phyloP scores from a whole-genome alignment of 1,284 basidiomycete genomes.

The Moesziomyces parantarcticus region DNA sequence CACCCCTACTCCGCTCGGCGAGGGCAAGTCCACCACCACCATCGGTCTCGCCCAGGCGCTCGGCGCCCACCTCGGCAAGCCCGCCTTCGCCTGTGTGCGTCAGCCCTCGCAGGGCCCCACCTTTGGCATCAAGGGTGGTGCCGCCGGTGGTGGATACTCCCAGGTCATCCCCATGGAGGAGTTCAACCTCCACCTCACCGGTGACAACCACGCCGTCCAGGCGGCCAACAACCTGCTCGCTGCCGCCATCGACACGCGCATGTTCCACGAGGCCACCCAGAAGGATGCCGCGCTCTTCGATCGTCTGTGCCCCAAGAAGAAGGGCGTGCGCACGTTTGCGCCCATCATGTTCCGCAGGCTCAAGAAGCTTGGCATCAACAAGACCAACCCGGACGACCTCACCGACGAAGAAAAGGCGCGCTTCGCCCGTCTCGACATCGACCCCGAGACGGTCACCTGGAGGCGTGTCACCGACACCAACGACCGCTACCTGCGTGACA shows the following conservation, averaged over 20 bases:
- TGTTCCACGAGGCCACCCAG: slow-evolving; percentile 97
- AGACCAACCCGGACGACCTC: slow-evolving; percentile 90
- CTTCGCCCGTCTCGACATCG: slow-evolving; percentile 92
- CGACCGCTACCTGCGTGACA: slow-evolving; percentile 94
- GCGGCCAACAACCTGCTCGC: slow-evolving; percentile 97
- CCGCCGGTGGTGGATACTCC: slow-evolving; percentile 97
- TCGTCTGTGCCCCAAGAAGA: slow-evolving; percentile 90
- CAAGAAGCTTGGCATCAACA: slow-evolving; percentile 93
- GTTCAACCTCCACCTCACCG: slow-evolving; percentile 96
- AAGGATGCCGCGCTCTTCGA: slow-evolving; percentile 93
- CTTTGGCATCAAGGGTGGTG: slow-evolving; percentile 99
- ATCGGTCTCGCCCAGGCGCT: slow-evolving; percentile 97
- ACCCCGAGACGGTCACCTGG: slow-evolving; percentile 91
- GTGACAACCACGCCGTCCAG: slow-evolving; percentile 97
- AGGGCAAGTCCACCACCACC: slow-evolving; percentile 98
- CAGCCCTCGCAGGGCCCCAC: slow-evolving; percentile 99
- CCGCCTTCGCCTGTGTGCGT: slow-evolving; percentile 96
- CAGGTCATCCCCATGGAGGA: slow-evolving; percentile 99
- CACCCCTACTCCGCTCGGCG: slow-evolving; percentile 95
- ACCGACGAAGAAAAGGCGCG: slow-evolving; percentile 90
- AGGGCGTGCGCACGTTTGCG: slow-evolving; percentile 93
- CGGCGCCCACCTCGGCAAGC: slow-evolving; percentile 90
- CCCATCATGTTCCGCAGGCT: slow-evolving; percentile 96
- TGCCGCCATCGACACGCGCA: slow-evolving; percentile 94
- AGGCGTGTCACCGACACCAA: slow-evolving; percentile 97